Base-by-base conservation (phyloP, 805 yeast genomes). In the Candida ulmi region DNA sequence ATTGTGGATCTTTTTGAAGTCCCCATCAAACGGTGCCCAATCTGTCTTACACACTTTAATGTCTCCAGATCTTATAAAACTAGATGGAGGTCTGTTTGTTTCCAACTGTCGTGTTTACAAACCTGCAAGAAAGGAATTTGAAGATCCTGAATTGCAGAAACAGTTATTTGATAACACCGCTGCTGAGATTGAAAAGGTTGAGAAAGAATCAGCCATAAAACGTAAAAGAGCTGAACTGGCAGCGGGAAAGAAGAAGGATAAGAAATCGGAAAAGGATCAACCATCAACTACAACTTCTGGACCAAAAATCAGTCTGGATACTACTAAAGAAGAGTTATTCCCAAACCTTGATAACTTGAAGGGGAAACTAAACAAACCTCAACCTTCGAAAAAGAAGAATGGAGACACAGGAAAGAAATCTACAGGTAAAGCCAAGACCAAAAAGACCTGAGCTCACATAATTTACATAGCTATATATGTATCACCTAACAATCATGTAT, bases 1-100 rank as follows among this genome's bases (percentile, higher is more conserved):
- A 0, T 77, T 88, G 73, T 91, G 88, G 81, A 52, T 93, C 15
- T 69, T 90, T 36, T 69, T 90, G 39, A 91, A 88, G 61, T 77
- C 84, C 23, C 74, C 88, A 11, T 60, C 61, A 28, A 80, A 82
- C 47, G 99, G 97, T 5, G 83, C 87, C 24, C 96, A 93, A 62
- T 76, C 86, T 21, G 54, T 83, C 24, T 52, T 88, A 33, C 82
- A 72, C 63, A 85, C 87, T 0, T 54, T 85, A 35, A 74, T 70
- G 69, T 74, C 83, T 8, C 96, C 96, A 0, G 78, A 83, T 13
- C 66, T 87, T 19, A 74, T 72, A 28, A 74, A 71, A 16, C 59
- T 70, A 31, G 68, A 69, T 17, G 88, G 91, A 17, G 93, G 87
- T 3, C 70, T 78, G 39, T 76, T 83, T 54, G 66, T 88, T 39